Base-by-base conservation (phyloP, 306 rosid species). In the Quercus suber region DNA sequence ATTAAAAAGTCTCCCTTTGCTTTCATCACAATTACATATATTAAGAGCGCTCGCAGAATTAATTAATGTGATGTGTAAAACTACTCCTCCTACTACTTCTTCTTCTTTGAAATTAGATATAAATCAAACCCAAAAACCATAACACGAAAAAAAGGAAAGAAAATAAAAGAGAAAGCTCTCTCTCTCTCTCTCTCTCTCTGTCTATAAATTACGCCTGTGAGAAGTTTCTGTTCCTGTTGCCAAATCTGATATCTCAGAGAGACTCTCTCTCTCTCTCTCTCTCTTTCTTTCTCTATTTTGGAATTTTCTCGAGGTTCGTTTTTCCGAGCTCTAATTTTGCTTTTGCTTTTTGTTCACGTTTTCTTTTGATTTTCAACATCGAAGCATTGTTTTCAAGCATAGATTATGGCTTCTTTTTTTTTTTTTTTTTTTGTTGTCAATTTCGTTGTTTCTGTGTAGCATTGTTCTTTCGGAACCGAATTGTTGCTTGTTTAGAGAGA, bases 281-380 rank as follows among this genome's bases (percentile, higher is more conserved):
- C 1, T 23, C 23, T 23, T 1, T 23, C 37, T 30, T 45, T 6
- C 37, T 27, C 75, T 51, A 37, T 25, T 53, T 53, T 28, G 45
- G 45, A 41, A 41, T 55, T 43, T 75, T 75, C 85, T 81, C 80
- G 63, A 85, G 90, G 89, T 90, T 78, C 76, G 79, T 81, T 85
- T 74, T 74, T 69, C 71, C 41, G 43, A 68, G 78, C 85, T 51
- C 18, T 76, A 73, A 0, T 12, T 69, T 69, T 68, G 64, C 37
- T 69, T 14, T 56, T 53, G 31, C 53, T 49, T 78, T 81, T 76
- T 49, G 14, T 49, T 49, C 14, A 49, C 43, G 27, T 33, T 43
- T 55, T 49, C 41, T 35, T 77, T 81, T 76, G 41, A 23, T 21
- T 55, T 73, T 55, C 78, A 71, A 45, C 69, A 8, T 33, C 30